Evolutionary conservation across 106 monocot species (phyloP).

Genomic region (Alisma plantagoaquatica): DNA sequence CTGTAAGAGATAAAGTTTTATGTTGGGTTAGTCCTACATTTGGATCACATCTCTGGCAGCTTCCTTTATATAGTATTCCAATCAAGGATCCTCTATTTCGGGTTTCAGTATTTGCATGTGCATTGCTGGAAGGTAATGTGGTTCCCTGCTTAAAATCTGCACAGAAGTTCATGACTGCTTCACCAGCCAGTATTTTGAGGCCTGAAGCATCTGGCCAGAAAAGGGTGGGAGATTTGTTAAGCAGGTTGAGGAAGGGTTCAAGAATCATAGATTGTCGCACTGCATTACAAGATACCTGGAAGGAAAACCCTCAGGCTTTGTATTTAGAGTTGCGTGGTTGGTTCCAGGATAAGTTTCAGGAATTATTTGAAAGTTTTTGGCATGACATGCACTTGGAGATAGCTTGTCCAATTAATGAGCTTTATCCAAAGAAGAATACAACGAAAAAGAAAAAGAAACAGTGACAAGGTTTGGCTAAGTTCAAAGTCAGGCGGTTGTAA

Average conservation of each 20-base stretch:
- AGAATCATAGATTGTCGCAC: constrained; percentile 50
- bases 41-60: constrained; percentile 82
- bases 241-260: constrained; percentile 35
- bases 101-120: constrained; percentile 59
- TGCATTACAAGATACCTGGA: constrained; percentile 52
- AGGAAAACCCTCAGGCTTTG: constrained; percentile 35
- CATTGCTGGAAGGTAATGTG: constrained; percentile 75
- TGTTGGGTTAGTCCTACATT: constrained; percentile 87
- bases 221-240: constrained; percentile 67
- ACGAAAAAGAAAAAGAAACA: constrained; percentile 12
- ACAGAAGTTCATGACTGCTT: constrained; percentile 38
- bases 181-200: constrained; percentile 51
- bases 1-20: constrained; percentile 39
- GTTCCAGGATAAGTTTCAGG: constrained; percentile 57
- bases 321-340: constrained; percentile 48
- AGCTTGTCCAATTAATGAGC: constrained; percentile 29
- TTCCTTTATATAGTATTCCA: constrained; percentile 58
- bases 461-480: too few species aligned
- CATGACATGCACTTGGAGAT: constrained; percentile 47
- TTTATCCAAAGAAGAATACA: constrained; percentile 49
- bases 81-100: constrained; percentile 38
- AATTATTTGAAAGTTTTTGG: constrained; percentile 47
- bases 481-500: too few species aligned
- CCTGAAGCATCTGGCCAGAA: constrained; percentile 53
- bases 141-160: constrained; percentile 61